Evolutionary conservation across 2,329 filamentous ascomycete species (phyloP).

Genomic region (Cladophialophora bantiana): DNA sequence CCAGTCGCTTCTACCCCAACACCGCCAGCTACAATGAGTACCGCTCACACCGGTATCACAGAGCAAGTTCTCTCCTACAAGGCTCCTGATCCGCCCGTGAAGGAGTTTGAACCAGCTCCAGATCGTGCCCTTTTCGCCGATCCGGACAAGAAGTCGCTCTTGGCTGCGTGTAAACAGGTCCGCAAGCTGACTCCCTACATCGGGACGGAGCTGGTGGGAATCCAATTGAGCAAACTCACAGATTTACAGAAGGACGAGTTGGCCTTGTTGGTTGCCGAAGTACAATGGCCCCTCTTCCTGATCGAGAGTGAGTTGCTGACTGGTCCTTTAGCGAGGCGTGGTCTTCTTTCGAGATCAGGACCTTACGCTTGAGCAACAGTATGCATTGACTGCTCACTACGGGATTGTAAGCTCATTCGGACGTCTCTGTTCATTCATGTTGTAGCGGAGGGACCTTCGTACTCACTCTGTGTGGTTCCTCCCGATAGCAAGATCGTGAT

Average conservation of each 20-base stretch:
- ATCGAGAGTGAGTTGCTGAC: constrained; percentile 52
- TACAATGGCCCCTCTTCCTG: constrained; percentile 57
- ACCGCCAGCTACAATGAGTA: constrained; percentile 2
- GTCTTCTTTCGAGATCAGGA: constrained; percentile 40
- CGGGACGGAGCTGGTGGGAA: constrained; percentile 51
- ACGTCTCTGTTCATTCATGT: no score
- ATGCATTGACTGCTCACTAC: constrained; percentile 34
- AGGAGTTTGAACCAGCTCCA: constrained; percentile 32
- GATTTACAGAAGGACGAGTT: constrained; percentile 60
- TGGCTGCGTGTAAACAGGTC: constrained; percentile 50
- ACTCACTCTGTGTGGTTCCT: neutral
- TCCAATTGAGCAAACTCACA: constrained; percentile 58
- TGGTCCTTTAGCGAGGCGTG: constrained; percentile 41
- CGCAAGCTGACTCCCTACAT: constrained; percentile 52
- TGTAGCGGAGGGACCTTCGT: neutral
- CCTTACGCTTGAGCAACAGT: constrained; percentile 36
- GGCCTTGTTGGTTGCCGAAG: constrained; percentile 72
- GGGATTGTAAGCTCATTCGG: constrained; percentile 27
- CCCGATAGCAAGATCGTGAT: constrained; percentile 38
- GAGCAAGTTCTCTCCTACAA: constrained; percentile 32
- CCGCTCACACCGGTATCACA: constrained; percentile 28
- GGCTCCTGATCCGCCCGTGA: constrained; percentile 29
- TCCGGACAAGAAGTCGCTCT: constrained; percentile 51
- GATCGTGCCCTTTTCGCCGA: constrained; percentile 46
- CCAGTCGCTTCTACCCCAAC: no score